Conservation (phyloP, 805 yeast species). For the Metahyphopichia silvanorum region DNA sequence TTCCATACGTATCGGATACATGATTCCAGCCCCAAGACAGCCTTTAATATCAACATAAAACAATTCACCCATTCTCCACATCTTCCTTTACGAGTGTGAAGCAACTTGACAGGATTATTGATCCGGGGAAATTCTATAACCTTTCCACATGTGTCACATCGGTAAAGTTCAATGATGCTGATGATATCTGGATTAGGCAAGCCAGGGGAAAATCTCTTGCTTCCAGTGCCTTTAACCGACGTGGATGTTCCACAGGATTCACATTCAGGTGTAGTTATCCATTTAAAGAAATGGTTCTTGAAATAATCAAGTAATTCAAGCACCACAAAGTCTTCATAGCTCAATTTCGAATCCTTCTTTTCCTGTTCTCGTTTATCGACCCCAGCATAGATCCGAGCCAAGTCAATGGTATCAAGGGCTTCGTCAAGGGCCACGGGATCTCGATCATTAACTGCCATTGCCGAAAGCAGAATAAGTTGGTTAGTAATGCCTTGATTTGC, state of each 20-base stretch:
- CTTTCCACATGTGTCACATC: slow-evolving; percentile 50
- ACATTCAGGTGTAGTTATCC: slow-evolving; percentile 78
- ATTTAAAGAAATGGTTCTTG: slow-evolving; percentile 73
- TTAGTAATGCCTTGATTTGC: too few relatives aligned
- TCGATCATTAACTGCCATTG: too few relatives aligned
- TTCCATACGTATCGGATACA: slow-evolving; percentile 75
- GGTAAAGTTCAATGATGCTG: slow-evolving; percentile 58
- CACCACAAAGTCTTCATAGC: slow-evolving; percentile 36
- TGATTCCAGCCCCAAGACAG: slow-evolving; percentile 47
- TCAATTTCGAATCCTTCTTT: slow-evolving; percentile 7
- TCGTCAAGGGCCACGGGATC: slow-evolving; percentile 35
- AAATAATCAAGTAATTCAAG: slow-evolving; percentile 41
- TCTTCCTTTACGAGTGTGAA: slow-evolving; percentile 67
- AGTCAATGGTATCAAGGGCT: slow-evolving; percentile 63
- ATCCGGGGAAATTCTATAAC: slow-evolving; percentile 70
- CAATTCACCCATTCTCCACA: slow-evolving; percentile 97
- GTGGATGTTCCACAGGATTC: slow-evolving; percentile 36
- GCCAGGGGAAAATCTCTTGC: slow-evolving; percentile 46
- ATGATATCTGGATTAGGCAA: slow-evolving; percentile 41
- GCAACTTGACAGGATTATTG: slow-evolving; percentile 59
- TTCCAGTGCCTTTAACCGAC: slow-evolving; percentile 12
- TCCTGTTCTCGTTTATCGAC: slow-evolving; percentile 51
- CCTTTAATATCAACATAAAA: slow-evolving; percentile 64
- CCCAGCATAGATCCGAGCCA: slow-evolving; percentile 53
- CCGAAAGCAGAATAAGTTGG: too few relatives aligned